A percentile compares a stretch with the other conserved stretches of the same genome.
phyloP scores from a whole-genome alignment of 2,329 filamentous ascomycete genomes.

The Colletotrichum eremochloae region DNA sequence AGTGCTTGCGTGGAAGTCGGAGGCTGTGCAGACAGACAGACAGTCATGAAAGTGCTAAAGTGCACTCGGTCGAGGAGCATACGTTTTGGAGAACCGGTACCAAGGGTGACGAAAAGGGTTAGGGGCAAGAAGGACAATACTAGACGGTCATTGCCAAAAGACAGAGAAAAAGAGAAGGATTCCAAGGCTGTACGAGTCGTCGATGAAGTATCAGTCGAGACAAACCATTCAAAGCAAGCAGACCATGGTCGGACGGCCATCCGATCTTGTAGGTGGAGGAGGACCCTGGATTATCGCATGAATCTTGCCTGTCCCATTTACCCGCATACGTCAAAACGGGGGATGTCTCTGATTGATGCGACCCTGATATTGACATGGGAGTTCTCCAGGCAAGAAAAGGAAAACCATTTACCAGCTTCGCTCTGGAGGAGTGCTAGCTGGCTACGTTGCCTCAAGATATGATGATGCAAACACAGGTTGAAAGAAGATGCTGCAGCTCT shows the following conservation, averaged over 20 bases:
- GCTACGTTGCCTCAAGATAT: background rate
- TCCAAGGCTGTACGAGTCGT: background rate
- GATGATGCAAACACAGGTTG: background rate
- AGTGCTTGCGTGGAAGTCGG: constrained; percentile 42
- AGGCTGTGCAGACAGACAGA: constrained; percentile 37
- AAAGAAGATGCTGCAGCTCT: background rate
- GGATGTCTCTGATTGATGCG: constrained; percentile 21
- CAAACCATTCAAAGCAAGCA: background rate
- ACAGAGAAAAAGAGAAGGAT: background rate
- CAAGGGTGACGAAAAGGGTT: background rate
- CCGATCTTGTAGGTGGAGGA: constrained; percentile 11
- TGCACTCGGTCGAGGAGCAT: constrained; percentile 22
- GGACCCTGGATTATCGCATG: constrained; percentile 37
- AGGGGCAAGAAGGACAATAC: background rate
- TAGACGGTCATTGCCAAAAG: background rate
- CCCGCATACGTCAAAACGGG: constrained; percentile 24
- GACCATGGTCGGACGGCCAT: background rate
- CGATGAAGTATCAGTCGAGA: background rate
- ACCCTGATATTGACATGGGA: constrained; percentile 4
- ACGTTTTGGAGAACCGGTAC: background rate
- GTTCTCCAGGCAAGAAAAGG: background rate
- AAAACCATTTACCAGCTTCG: background rate
- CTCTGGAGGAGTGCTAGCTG: background rate
- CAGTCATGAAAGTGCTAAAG: background rate
- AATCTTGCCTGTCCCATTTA: constrained; percentile 4